Evolutionary conservation across 2,329 filamentous ascomycete genomes (phyloP).

Genomic region (Claviceps capensis): DNA sequence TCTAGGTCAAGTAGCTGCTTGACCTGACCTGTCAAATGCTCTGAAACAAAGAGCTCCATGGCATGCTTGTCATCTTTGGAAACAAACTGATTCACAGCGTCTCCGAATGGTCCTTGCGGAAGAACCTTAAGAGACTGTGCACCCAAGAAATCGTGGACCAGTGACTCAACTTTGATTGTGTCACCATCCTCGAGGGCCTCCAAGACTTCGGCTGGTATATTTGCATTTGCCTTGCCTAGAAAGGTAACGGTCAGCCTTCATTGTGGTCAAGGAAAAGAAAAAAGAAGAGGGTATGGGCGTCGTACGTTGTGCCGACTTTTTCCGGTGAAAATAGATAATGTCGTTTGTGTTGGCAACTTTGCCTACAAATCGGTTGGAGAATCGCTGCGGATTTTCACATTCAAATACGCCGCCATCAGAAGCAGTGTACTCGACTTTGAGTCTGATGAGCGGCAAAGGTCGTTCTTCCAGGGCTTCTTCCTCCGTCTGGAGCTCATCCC

Average conservation of each 20-base stretch:
- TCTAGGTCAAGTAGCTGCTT: slow-evolving; percentile 55
- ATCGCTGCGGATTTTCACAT: slow-evolving; percentile 88
- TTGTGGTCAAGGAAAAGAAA: background rate
- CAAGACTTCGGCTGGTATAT: slow-evolving; percentile 49
- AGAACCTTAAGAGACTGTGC: slow-evolving; percentile 86
- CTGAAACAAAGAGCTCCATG: slow-evolving; percentile 67
- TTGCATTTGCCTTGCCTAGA: slow-evolving; percentile 21
- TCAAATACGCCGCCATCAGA: slow-evolving; percentile 78
- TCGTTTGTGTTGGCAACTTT: slow-evolving; percentile 90
- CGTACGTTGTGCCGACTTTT: slow-evolving; percentile 49
- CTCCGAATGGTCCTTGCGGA: slow-evolving; percentile 82
- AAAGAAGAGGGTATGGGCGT: background rate
- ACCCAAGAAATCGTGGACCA: slow-evolving; percentile 77
- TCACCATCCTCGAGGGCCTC: slow-evolving; percentile 43
- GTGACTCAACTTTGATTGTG: slow-evolving; percentile 71
- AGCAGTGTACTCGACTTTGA: slow-evolving; percentile 82
- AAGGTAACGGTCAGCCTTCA: background rate
- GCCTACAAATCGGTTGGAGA: slow-evolving; percentile 83
- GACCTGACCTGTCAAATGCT: slow-evolving; percentile 57
- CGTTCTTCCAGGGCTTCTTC: slow-evolving; percentile 43
- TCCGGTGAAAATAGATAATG: slow-evolving; percentile 83
- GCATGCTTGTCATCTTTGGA: slow-evolving; percentile 91
- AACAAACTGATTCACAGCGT: slow-evolving; percentile 85
- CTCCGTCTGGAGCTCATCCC: slow-evolving; percentile 63
- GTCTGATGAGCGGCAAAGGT: slow-evolving; percentile 71